Conservation (phyloP, 176 grass and related monocot species). For the Aegilops longissima region DNA sequence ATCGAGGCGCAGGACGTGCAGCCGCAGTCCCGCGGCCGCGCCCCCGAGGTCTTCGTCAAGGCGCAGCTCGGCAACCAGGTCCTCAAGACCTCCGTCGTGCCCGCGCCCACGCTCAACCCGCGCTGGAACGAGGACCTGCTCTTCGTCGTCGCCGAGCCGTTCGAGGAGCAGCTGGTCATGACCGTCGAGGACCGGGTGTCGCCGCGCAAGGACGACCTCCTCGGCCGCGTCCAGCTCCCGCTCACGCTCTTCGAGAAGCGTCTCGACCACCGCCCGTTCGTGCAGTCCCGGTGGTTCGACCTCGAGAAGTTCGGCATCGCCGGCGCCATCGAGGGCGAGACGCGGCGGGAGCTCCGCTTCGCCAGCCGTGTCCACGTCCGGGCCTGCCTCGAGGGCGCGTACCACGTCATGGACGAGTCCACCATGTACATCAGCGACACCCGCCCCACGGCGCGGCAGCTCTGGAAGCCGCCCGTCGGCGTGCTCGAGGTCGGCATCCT, state of each 20-base stretch:
- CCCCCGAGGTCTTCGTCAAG: slow-evolving; percentile 71
- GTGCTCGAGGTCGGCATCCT: slow-evolving; percentile 87
- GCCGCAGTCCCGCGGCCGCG: slow-evolving; percentile 37
- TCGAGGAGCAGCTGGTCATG: slow-evolving; percentile 87
- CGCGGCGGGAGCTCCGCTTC: slow-evolving; percentile 74
- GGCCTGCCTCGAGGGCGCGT: slow-evolving; percentile 79
- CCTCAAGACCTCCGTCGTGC: slow-evolving; percentile 55
- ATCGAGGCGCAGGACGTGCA: slow-evolving; percentile 94
- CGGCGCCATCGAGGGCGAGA: slow-evolving; percentile 70
- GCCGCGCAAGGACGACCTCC: slow-evolving; percentile 68
- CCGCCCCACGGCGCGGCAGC: slow-evolving; percentile 70
- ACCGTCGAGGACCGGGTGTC: slow-evolving; percentile 68
- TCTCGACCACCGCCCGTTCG: slow-evolving; percentile 70
- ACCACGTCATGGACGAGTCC: slow-evolving; percentile 96
- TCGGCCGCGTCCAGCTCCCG: slow-evolving; percentile 61
- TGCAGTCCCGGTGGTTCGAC: slow-evolving; percentile 84
- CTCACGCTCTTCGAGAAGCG: slow-evolving; percentile 76
- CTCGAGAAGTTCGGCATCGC: slow-evolving; percentile 74
- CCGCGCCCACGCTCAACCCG: slow-evolving; percentile 54
- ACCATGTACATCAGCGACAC: slow-evolving; percentile 95
- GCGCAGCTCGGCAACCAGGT: slow-evolving; percentile 85
- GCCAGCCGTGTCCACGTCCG: slow-evolving; percentile 76
- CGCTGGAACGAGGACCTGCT: slow-evolving; percentile 93
- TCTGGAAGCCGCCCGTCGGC: slow-evolving; percentile 74
- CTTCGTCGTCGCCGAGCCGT: slow-evolving; percentile 92